Base-by-base conservation (phyloP, 257 asterid species). In the Ligustrum vulgare region DNA sequence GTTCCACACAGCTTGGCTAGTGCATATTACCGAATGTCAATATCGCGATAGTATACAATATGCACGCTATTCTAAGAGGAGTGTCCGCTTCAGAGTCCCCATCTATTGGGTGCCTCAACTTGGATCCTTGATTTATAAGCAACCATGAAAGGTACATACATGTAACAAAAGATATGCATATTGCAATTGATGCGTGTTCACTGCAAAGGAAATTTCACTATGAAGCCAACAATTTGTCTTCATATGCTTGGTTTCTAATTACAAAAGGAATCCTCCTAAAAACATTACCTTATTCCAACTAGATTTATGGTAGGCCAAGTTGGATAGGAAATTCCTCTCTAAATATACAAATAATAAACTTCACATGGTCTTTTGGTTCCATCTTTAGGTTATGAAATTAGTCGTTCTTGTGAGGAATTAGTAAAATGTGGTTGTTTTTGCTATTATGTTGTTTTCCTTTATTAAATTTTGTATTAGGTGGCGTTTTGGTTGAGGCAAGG, bases 401-500 rank as follows among this genome's bases (percentile, higher is more conserved):
- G 79, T 74, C 45, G 80, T 20, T 70, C 70, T 45, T 49, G 37
- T 67, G 67, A 56, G 31, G 37, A 77, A 41, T 67, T 71, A 74
- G 75, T 45, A 68, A 80, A 81, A 75, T 78, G 82, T 82, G 76
- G 76, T 74, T 34, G 89, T 79, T 84, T 73, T 18, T 72, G 76
- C 15, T 84, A 63, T 80, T 81, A 18, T 89, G 92, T 87, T 86
- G 78, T 85, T 63, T 89, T 81, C 82, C 78, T 79, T 77, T 86
- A 82, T 79, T 81, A 72, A 75, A 84, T 73, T 75, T 74, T n/a
- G 84, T 75, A 87, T 89, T 90, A 90, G 97, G 96, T 91, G 84
- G 80, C 84, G 77, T 90, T 39, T 93, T 87, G 93, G 92, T 87
- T 84, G 16, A 66, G 72, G 81, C 73, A 67, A 78, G 79, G 77